Base-by-base conservation (phyloP, 495 filamentous ascomycete genomes). In the Penicillium diatomitis region DNA sequence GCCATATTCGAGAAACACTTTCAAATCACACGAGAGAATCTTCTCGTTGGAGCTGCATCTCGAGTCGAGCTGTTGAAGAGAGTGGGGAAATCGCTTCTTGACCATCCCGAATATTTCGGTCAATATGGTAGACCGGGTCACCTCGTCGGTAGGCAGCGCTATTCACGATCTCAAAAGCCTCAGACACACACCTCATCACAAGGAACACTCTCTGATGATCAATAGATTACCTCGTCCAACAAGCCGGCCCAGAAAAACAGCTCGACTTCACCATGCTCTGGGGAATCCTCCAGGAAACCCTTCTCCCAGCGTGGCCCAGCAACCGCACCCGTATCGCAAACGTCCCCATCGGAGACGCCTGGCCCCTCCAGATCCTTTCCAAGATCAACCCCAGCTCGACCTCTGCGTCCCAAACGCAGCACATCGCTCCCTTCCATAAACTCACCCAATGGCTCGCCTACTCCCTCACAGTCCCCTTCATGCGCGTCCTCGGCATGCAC, bases 401-500 rank as follows among this genome's bases (percentile, higher is more conserved):
- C 38, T 46, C 27, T 48, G 45, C 28, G 47, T 47, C 42, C 42
- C 46, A 53, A 41, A 51, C 42, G 32, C 54, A 28, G 4, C 54
- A 56, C 6, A 71, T 71, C 32, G 65, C 68, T 34, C 68, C 68
- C 2, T 94, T 95, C 77, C 88, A 94, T 70, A 94, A 94, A 58
- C 79, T 91, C 30, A 90, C 88, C 0, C 88, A 94, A 55, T 94
- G 88, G 88, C 82, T 91, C 46, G 82, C 84, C 5, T 95, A 94
- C 66, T 94, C 88, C 12, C 70, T 95, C 30, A 88, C 90, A 79
- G 86, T 88, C 10, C 89, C 89, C 0, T 92, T 95, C 80, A 76
- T 80, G 28, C 86, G 80, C 52, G 65, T 95, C 4, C 75, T 92
- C 46, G 74, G 80, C 40, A 81, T 89, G 10, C 78, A 86, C 46